These are phyloP conservation scores for Coemansia sp. DNA, from an alignment of 192 early-diverging fungal species.

Conservation along the genomic window DNA sequence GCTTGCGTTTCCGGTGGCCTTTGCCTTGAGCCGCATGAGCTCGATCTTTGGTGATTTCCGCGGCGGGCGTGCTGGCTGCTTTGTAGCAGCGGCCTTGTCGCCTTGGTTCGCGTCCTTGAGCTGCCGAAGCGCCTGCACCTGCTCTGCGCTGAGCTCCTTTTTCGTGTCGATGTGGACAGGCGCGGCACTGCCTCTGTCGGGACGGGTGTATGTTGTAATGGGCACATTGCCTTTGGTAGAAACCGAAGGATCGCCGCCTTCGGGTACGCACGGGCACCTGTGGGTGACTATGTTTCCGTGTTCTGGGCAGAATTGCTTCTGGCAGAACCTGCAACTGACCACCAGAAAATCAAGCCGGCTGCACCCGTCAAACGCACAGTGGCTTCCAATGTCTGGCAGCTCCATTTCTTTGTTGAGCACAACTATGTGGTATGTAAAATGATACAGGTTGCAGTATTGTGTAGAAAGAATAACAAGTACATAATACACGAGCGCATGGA, in stretches of 20 bases:
- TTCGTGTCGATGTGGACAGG: conserved; percentile 15
- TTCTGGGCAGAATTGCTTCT: conserved; percentile 26
- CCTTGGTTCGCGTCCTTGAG: conserved; percentile 5
- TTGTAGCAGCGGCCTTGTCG: neutral
- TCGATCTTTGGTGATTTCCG: conserved; percentile 45
- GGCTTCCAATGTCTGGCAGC: conserved; percentile 34
- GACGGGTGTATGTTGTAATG: conserved; percentile 29
- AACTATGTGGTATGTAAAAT: neutral
- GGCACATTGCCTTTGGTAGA: conserved; percentile 9
- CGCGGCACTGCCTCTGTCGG: conserved; percentile 17
- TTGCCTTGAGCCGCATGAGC: conserved; percentile 50
- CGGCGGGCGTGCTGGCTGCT: conserved; percentile 10
- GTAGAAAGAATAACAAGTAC: neutral
- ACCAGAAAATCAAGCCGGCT: conserved; percentile 39
- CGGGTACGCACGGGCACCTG: conserved; percentile 13
- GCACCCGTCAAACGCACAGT: conserved; percentile 33
- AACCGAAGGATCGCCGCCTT: neutral
- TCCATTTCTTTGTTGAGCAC: conserved; percentile 24
- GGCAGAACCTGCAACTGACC: conserved; percentile 21
- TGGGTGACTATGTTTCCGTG: conserved; percentile 27
- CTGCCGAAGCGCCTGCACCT: conserved; percentile 20
- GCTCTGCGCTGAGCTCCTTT: conserved; percentile 28
- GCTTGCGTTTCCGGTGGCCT: conserved; percentile 38
- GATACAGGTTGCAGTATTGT: neutral
- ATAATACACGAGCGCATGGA: neutral